Base-by-base conservation (phyloP, 345 rosid genomes). In the Pseudoturritis turrita region DNA sequence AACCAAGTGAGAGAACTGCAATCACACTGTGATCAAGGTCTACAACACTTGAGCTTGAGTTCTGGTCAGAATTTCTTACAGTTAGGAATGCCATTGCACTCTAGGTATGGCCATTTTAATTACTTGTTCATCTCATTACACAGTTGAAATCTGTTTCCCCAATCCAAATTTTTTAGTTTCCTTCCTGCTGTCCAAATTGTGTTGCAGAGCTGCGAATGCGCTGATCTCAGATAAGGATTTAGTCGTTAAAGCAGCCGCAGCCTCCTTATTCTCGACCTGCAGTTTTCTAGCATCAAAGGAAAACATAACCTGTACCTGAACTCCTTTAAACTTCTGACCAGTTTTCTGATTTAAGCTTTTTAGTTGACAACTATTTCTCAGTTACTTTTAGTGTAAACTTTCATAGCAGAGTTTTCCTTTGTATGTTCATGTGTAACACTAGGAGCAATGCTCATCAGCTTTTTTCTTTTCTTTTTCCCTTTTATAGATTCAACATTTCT, bases 181-280 rank as follows among this genome's bases (percentile, higher is more conserved):
- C 7, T 73, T 51, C 23, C 7, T 59, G 56, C 14, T 65, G 55
- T 65, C 37, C 0, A 9, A 60, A 41, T 51, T 49, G 52, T 71
- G 68, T 43, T 73, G 85, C 89, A 88, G 96, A 76, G 63, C 79
- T 13, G 77, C 65, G 72, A 65, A 78, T 46, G 73, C 69, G 2
- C 83, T 85, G 19, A 57, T 72, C 65, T 74, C 85, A 2, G 90
- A 87, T 63, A 83, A 78, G 81, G 94, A 87, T 68, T 77, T 89
- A 51, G 88, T 88, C 71, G 83, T 88, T 36, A 85, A 80, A 80
- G 98, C 99, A 49, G 94, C 99, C 7, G 99, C 98, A 53, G 99
- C 98, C 49, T 89, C 98, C 58, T 81, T 95, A 12, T 95, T 87
- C 70, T 89, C 99, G 9, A 95, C 99, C 4, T 89, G 88, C 83